Percentiles rank a stretch among this genome's conserved stretches.
phyloP scores from a whole-genome alignment of 768 basidiomycete species.

The Phylloporus rhodoxanthus region DNA sequence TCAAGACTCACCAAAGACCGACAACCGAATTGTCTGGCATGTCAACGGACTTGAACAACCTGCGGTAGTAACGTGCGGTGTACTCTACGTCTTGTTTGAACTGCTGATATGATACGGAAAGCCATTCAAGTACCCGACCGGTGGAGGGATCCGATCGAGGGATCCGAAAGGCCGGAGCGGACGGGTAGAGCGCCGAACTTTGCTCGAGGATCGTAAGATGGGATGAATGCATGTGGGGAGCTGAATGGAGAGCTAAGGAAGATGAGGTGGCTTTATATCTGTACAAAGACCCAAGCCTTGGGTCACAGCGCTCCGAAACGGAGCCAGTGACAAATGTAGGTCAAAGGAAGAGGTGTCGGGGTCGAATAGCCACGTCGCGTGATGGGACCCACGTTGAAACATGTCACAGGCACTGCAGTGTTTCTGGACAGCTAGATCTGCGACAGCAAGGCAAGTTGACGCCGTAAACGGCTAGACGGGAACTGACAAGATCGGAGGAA shows the following conservation, averaged over 20 bases:
- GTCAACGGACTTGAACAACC: constrained; percentile 39
- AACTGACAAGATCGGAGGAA: constrained; percentile 12
- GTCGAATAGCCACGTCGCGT: constrained; percentile 31
- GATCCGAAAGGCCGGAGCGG: constrained; percentile 53
- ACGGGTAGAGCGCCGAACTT: constrained; percentile 45
- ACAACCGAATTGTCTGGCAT: constrained; percentile 55
- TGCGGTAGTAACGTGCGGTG: constrained; percentile 60
- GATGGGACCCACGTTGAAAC: constrained; percentile 32
- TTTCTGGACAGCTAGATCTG: constrained; percentile 23
- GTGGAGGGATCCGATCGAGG: constrained; percentile 44
- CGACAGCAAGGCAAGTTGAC: constrained; percentile 21
- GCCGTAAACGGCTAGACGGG: constrained; percentile 22
- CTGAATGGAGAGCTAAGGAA: constrained; percentile 5
- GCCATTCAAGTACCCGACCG: constrained; percentile 47
- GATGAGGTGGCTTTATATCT: constrained; percentile 29
- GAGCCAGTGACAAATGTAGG: constrained; percentile 26
- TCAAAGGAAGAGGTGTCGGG: constrained; percentile 25
- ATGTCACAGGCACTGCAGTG: constrained; percentile 31
- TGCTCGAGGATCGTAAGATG: constrained; percentile 63
- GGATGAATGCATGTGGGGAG: constrained; percentile 31
- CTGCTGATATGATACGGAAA: constrained; percentile 54
- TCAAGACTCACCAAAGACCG: constrained; percentile 59
- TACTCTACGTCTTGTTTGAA: constrained; percentile 62
- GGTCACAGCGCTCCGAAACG: constrained; percentile 26
- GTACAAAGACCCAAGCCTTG: constrained; percentile 12